A percentile compares a stretch with the other conserved stretches of the same genome.
phyloP scores from a whole-genome alignment of 148 eudicot genomes.

The Gaultheria prostrata region DNA sequence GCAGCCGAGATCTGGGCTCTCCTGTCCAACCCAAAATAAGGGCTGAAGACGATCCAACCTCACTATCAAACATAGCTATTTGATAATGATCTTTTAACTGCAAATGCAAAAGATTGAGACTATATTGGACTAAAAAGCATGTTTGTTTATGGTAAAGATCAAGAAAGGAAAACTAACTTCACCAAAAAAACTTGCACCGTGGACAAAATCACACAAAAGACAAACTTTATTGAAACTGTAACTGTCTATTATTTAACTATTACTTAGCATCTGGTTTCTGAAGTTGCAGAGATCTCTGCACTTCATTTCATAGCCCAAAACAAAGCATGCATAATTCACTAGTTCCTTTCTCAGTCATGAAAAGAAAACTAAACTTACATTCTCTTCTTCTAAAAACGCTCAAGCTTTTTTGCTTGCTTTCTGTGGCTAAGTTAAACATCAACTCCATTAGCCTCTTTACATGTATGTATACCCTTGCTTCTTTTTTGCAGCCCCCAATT shows the following conservation, averaged over 20 bases:
- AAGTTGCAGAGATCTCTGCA: slow-evolving; percentile 21
- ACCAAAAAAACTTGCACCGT: not conserved
- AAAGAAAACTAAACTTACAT: slow-evolving; percentile 24
- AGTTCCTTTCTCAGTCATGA: slow-evolving; percentile 8
- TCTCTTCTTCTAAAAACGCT: slow-evolving; percentile 15
- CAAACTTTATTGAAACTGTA: not conserved
- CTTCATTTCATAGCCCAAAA: not conserved
- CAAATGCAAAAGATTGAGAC: not conserved
- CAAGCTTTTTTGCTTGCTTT: slow-evolving; percentile 20
- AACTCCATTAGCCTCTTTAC: not conserved
- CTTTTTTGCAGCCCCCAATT: slow-evolving; percentile 9
- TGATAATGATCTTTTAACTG: not conserved
- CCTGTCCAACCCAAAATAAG: not conserved
- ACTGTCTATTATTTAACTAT: not conserved
- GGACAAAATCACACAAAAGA: not conserved
- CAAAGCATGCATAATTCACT: slow-evolving; percentile 16
- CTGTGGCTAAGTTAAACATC: slow-evolving; percentile 12
- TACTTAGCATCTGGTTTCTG: slow-evolving; percentile 7
- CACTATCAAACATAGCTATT: not conserved
- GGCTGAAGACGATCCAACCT: not conserved
- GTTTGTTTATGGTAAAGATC: not conserved
- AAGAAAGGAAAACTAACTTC: not conserved
- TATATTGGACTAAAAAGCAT: not conserved
- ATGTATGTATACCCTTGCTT: slow-evolving; percentile 6
- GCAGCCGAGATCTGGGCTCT: not conserved